Evolutionary conservation across 768 basidiomycete genomes (phyloP), one percentile per base, ranked within the genome.

Genomic region (Fomitopsis serialis): DNA sequence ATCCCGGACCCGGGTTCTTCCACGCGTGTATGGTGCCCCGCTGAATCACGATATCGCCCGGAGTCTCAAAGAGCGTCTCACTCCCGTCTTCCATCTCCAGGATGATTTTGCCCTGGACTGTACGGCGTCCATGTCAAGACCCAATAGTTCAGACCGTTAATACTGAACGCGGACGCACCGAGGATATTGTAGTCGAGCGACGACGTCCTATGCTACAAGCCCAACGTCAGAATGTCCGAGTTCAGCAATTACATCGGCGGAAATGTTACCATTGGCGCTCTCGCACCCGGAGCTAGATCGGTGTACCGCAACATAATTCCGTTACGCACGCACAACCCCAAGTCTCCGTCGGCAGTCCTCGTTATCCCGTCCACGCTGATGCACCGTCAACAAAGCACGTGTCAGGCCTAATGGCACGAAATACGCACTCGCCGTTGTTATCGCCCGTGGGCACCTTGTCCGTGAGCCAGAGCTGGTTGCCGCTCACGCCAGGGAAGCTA

Each of bases 161-260:
- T 46, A 12, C 45, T 24, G 17, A 10, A 3, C 19, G 9, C 35
- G 22, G 19, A 56, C 76, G 56, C 54, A 80, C 81, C 68, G 13
- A 84, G 68, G 23, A 84, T 78, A 57, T 85, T 84, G 60, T 80
- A 79, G 60, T 85, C 84, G 52, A 84, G 60, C 15, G 84, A 82
- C 29, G 72, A 72, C 9, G 82, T 83, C 25, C 81, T 58, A 45
- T 69, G 70, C 70, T 72, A 44, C 17, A 27, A 22, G 74, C 71
- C 70, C 74, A 1, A 45, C 29, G n/a, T 52, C 43, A 34, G 17
- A 23, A 32, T 29, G 53, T 5, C 23, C 19, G 7, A n/a, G 2
- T 37, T 43, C 35, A 11, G 10, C 29, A 6, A 11, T 6, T 11
- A 32, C 11, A 11, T 17, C 15, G 37, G 6, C 37, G 6, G 15